Evolutionary conservation across 768 basidiomycete genomes (phyloP).

Genomic region (Trametopsis cervina): DNA sequence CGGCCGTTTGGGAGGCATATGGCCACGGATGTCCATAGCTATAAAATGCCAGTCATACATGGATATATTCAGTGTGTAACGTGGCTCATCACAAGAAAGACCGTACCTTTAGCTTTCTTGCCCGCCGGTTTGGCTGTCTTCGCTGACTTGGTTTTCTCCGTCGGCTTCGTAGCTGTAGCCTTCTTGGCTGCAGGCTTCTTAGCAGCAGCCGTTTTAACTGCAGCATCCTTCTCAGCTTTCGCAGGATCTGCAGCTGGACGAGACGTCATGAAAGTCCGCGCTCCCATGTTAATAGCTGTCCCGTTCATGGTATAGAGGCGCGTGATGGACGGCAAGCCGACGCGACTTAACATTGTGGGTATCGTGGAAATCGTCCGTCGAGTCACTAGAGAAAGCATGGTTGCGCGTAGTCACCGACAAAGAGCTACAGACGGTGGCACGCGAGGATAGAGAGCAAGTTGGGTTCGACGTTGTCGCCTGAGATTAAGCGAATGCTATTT

Average conservation of each 20-base stretch:
- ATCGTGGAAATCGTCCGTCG: neutral
- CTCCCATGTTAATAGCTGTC: neutral
- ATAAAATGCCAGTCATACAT: no score
- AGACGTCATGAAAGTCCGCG: slow-evolving; percentile 10
- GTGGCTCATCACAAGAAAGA: neutral
- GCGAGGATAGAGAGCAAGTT: neutral
- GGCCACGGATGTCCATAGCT: slow-evolving; percentile 1
- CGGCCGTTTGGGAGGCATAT: slow-evolving; percentile 7
- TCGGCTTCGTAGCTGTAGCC: slow-evolving; percentile 5
- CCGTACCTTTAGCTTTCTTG: neutral
- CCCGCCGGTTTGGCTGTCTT: slow-evolving; percentile 2
- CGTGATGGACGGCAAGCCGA: neutral
- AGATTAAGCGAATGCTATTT: no score
- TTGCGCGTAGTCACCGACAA: no score
- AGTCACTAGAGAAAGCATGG: neutral
- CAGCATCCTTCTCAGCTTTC: neutral
- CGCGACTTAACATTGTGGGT: neutral
- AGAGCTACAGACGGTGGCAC: no score
- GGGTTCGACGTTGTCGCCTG: neutral
- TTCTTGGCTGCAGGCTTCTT: slow-evolving; percentile 2
- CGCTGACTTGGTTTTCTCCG: neutral
- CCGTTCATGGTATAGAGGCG: neutral
- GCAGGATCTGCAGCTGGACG: neutral
- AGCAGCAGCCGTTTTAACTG: neutral
- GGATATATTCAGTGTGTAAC: neutral